phyloP scores from a whole-genome alignment of 495 filamentous ascomycete species.

The Trichodelitschia bisporula region DNA sequence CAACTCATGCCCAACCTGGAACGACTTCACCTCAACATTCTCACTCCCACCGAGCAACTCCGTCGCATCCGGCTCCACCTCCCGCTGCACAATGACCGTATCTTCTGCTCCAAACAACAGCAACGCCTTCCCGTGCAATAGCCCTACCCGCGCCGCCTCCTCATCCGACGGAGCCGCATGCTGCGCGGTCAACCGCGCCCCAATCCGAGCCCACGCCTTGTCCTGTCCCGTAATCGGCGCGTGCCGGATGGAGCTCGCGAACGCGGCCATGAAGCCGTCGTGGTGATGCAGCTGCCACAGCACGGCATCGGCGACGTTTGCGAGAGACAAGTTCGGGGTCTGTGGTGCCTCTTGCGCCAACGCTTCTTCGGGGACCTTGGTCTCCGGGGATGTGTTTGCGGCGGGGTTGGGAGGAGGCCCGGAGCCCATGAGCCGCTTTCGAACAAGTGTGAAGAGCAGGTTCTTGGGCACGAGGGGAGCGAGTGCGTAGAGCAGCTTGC shows the following conservation, averaged over 20 bases:
- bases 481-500: slow-evolving; percentile 33
- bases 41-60: slow-evolving; percentile 20
- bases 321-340: slow-evolving; percentile 12
- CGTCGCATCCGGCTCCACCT: slow-evolving; percentile 29
- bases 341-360: slow-evolving; percentile 14
- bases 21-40: slow-evolving; percentile 21
- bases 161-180: slow-evolving; percentile 7
- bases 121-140: slow-evolving; percentile 28
- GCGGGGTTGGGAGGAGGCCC: slow-evolving; percentile 1
- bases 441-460: slow-evolving; percentile 27
- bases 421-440: slow-evolving; percentile 21
- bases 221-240: slow-evolving; percentile 27
- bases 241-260: slow-evolving; percentile 31
- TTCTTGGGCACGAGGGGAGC: slow-evolving; percentile 29
- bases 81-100: slow-evolving; percentile 26
- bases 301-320: slow-evolving; percentile 20
- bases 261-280: slow-evolving; percentile 28
- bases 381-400: neutral
- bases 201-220: slow-evolving; percentile 31
- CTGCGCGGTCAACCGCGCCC: slow-evolving; percentile 22
- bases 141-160: slow-evolving; percentile 10
- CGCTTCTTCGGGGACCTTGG: slow-evolving; percentile 1
- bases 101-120: slow-evolving; percentile 30
- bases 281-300: slow-evolving; percentile 33
- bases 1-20: slow-evolving; percentile 32